These are phyloP conservation scores for Ustilago esculenta DNA, from an alignment of 1,284 basidiomycete genomes.

Conservation along the genomic window DNA sequence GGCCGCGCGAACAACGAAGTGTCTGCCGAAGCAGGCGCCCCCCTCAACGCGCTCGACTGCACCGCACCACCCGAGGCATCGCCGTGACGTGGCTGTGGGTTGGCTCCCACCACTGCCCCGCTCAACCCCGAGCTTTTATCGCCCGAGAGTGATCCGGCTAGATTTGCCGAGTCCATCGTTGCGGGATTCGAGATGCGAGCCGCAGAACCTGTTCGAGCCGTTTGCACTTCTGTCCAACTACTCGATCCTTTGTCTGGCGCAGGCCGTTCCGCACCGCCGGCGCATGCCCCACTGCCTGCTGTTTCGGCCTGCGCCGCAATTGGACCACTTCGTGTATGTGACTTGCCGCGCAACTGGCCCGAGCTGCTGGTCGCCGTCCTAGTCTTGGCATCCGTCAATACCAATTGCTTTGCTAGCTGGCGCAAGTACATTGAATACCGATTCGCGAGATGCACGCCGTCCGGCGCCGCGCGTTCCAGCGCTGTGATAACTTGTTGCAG, in stretches of 20 bases:
- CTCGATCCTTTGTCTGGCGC: neutral
- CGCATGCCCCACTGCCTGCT: neutral
- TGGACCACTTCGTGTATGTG: slow-evolving; percentile 11
- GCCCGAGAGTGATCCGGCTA: neutral
- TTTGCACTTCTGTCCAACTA: neutral
- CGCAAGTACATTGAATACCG: slow-evolving; percentile 48
- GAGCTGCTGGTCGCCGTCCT: slow-evolving; percentile 10
- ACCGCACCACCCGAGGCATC: neutral
- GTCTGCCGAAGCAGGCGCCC: neutral
- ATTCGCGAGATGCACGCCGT: slow-evolving; percentile 46
- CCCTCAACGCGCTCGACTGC: neutral
- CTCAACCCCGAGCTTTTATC: neutral
- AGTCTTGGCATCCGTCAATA: slow-evolving; percentile 44
- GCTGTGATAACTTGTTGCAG: slow-evolving; percentile 50
- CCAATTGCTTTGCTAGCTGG: slow-evolving; percentile 46
- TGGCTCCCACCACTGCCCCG: neutral
- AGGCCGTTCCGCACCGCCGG: slow-evolving; percentile 1
- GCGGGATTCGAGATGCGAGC: neutral
- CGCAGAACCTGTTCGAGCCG: neutral
- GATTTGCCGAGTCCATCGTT: neutral
- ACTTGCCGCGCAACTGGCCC: slow-evolving; percentile 10
- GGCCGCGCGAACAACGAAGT: slow-evolving; percentile 1
- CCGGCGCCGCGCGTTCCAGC: slow-evolving; percentile 38
- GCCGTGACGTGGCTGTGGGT: neutral
- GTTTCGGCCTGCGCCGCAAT: slow-evolving; percentile 4